A percentile compares a stretch with the other conserved stretches of the same genome.
These are phyloP conservation scores for Arabis alpina DNA, from an alignment of 345 rosid genomes.

Conservation along the genomic window DNA sequence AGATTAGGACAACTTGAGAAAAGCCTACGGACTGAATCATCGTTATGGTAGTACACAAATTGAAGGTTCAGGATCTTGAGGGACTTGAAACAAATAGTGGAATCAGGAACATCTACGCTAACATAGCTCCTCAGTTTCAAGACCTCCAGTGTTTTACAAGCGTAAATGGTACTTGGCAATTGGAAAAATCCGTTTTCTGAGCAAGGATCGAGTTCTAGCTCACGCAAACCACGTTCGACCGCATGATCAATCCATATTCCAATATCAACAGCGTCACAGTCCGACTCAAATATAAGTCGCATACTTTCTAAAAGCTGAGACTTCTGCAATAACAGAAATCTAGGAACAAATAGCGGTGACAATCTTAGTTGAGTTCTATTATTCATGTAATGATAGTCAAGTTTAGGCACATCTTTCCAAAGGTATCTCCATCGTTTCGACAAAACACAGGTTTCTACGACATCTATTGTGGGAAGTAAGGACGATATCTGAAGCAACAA, in stretches of 20 bases:
- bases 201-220: conserved; percentile 21
- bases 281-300: conserved; percentile 14
- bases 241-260: conserved; percentile 4
- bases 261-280: background rate
- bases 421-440: conserved; percentile 24
- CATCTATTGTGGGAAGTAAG: conserved; percentile 16
- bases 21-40: conserved; percentile 19
- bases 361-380: background rate
- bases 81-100: conserved; percentile 12
- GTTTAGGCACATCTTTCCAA: conserved; percentile 16
- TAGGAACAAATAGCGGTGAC: background rate
- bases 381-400: background rate
- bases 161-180: conserved; percentile 13
- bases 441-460: conserved; percentile 4
- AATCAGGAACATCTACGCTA: conserved; percentile 1
- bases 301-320: background rate
- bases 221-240: conserved; percentile 23
- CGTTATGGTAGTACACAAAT: conserved; percentile 8
- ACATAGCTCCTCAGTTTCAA: conserved; percentile 15
- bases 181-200: background rate
- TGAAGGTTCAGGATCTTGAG: conserved; percentile 27
- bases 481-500: conserved; percentile 17
- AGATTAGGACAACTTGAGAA: conserved; percentile 17
- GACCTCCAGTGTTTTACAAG: conserved; percentile 19
- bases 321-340: background rate